Base-by-base conservation (phyloP, 2,329 filamentous ascomycete species). In the Helminthosporium solani region DNA sequence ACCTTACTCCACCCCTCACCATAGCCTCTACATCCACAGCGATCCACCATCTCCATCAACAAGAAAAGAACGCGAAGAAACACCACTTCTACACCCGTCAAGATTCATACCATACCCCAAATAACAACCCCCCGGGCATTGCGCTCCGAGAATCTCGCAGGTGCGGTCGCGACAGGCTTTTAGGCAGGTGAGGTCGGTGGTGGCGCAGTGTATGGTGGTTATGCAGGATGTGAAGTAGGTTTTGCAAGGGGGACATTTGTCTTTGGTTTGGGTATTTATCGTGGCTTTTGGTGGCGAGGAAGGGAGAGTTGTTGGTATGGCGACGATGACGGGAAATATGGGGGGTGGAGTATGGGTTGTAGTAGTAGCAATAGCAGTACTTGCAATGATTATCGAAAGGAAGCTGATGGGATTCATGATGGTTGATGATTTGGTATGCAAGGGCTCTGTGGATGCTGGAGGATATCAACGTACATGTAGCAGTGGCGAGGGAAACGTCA, bases 1-100 rank as follows among this genome's bases (percentile, higher is more conserved):
- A n/a, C n/a, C n/a, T n/a, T n/a, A n/a, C n/a, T n/a, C n/a, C 23
- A 25, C 9, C 9, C 23, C 6, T 6, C 9, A 25, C 9, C 23
- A 25, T 9, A 25, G 23, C 23, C 23, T 25, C 6, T 25, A 25
- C 23, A 25, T 6, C 23, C 23, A 43, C 3, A 52, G 61, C 31
- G 48, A 25, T 15, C 30, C 36, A n/a, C 18, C 9, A 25, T 5
- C 5, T 9, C 6, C 9, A 25, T 25, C 23, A 25, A 6, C 23
- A 25, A 6, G 23, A 46, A 42, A n/a, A 36, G 21, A 16, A 28
- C 28, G 21, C 27, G 12, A 38, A 8, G 33, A 15, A 14, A 31
- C 7, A 23, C 11, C 11, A 6, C 31, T 23, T n/a, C 27, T 12
- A 14, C 15, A 16, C n/a, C 6, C 15, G 12, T n/a, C 12, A 16